These are phyloP conservation scores for Lolium multiflorum DNA, from an alignment of 176 grass and related monocot genomes.

Conservation along the genomic window DNA sequence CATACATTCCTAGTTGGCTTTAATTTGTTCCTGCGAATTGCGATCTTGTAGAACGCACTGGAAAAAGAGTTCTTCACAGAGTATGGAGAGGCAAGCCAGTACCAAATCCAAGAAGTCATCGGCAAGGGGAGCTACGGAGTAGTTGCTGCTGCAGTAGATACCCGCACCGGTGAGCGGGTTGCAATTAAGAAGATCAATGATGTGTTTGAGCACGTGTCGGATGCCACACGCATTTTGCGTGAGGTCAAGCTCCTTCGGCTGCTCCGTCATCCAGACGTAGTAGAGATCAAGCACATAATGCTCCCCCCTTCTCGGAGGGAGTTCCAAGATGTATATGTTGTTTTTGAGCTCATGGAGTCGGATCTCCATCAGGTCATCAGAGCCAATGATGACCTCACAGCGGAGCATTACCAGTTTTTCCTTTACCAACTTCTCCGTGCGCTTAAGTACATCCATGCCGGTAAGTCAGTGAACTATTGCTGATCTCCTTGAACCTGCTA, in stretches of 20 bases:
- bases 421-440: constrained; percentile 91
- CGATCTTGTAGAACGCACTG: constrained; percentile 51
- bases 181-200: constrained; percentile 99
- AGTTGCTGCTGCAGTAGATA: constrained; percentile 84
- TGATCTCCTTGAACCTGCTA: constrained; percentile 13
- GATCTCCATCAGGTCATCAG: constrained; percentile 96
- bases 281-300: constrained; percentile 98
- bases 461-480: constrained; percentile 39
- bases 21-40: constrained; percentile 29
- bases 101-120: constrained; percentile 90
- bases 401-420: constrained; percentile 89
- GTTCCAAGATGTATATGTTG: constrained; percentile 87
- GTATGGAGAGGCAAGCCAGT: constrained; percentile 82
- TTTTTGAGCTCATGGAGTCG: constrained; percentile 93
- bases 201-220: constrained; percentile 94
- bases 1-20: background rate
- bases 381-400: constrained; percentile 92
- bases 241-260: constrained; percentile 92
- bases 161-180: constrained; percentile 75
- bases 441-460: constrained; percentile 93
- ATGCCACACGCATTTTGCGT: constrained; percentile 81
- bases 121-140: constrained; percentile 96
- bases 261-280: constrained; percentile 86
- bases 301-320: constrained; percentile 90
- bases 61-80: constrained; percentile 94